A percentile compares a stretch with the other conserved stretches of the same genome.
Evolutionary conservation across 371 early-diverging fungal species (phyloP).

Genomic region (Syncephalastrum sp.): DNA sequence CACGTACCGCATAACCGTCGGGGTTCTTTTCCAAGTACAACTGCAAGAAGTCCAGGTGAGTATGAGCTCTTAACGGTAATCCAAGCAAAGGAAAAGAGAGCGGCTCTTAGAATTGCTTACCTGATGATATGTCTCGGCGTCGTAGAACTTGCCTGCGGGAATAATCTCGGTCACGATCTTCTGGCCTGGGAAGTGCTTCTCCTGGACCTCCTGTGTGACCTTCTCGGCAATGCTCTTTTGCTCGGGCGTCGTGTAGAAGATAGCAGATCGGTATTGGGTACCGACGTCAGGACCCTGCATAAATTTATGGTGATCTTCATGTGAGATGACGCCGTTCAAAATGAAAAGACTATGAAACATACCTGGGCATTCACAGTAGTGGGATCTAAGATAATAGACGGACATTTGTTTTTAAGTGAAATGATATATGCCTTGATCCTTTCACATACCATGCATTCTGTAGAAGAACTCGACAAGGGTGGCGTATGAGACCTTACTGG

Average conservation of each 20-base stretch:
- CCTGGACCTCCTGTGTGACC: slow-evolving; percentile 60
- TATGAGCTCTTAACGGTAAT: too few relatives aligned
- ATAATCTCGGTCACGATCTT: slow-evolving; percentile 76
- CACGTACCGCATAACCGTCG: slow-evolving; percentile 38
- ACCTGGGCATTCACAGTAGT: slow-evolving; percentile 24
- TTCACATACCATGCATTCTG: slow-evolving; percentile 68
- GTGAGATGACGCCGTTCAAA: background rate
- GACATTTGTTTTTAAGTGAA: background rate
- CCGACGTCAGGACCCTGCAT: slow-evolving; percentile 35
- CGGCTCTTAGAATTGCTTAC: slow-evolving; percentile 11
- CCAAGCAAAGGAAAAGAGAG: background rate
- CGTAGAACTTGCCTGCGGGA: slow-evolving; percentile 71
- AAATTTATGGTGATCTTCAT: background rate
- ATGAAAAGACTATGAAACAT: background rate
- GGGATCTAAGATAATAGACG: slow-evolving; percentile 20
- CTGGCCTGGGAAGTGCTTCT: slow-evolving; percentile 50
- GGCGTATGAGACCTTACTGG: slow-evolving; percentile 62
- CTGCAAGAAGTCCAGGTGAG: slow-evolving; percentile 5
- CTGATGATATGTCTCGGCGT: slow-evolving; percentile 92
- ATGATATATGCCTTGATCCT: background rate
- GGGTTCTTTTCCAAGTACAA: slow-evolving; percentile 42
- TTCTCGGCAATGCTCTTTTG: slow-evolving; percentile 72
- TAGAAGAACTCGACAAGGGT: slow-evolving; percentile 83
- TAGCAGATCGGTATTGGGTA: slow-evolving; percentile 86
- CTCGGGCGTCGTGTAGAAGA: slow-evolving; percentile 73